Evolutionary conservation across 1,139 yeast genomes (phyloP), one percentile per base, ranked within the genome.

Genomic region (Sugiyamaella castrensis): DNA sequence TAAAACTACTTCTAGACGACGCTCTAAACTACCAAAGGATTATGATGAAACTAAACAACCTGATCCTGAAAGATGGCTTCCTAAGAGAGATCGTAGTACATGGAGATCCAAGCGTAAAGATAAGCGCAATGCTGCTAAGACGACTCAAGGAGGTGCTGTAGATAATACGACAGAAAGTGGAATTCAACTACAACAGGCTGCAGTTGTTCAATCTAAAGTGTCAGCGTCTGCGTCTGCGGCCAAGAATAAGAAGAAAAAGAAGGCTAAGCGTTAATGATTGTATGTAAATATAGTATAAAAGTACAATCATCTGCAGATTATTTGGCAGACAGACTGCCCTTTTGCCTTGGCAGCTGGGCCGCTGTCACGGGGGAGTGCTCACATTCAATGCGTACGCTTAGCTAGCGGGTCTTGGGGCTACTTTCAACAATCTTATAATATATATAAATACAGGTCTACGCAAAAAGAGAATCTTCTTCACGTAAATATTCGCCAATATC

Each of bases 401-500:
- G n/a, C n/a, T n/a, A n/a, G n/a, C n/a, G n/a, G n/a, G n/a, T n/a
- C n/a, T n/a, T n/a, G n/a, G n/a, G n/a, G n/a, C n/a, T n/a, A n/a
- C n/a, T n/a, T n/a, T n/a, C n/a, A n/a, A n/a, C n/a, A n/a, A n/a
- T n/a, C n/a, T n/a, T n/a, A 43, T 15, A 35, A 37, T 37, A 30
- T 35, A 44, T 37, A 31, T 34, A 19, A 11, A 13, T n/a, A 9
- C 26, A n/a, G n/a, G 12, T 29, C 60, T 72, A 89, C 31, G 97
- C 87, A 68, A 92, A 92, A 61, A 92, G 74, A 34, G 97, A 87
- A 68, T 92, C 98, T 74, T 92, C 98, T 63, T 94, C 98, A 77
- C 99, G 88, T 66, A 92, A 77, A 65, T 89, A 92, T 71, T 92
- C 99, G 57, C 99, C 99, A 60, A 92, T 89, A 74, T 92, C 99